Percentiles rank a stretch among this genome's conserved stretches.
Evolutionary conservation across 768 basidiomycete genomes (phyloP).

Genomic region (Mycena indigotica): DNA sequence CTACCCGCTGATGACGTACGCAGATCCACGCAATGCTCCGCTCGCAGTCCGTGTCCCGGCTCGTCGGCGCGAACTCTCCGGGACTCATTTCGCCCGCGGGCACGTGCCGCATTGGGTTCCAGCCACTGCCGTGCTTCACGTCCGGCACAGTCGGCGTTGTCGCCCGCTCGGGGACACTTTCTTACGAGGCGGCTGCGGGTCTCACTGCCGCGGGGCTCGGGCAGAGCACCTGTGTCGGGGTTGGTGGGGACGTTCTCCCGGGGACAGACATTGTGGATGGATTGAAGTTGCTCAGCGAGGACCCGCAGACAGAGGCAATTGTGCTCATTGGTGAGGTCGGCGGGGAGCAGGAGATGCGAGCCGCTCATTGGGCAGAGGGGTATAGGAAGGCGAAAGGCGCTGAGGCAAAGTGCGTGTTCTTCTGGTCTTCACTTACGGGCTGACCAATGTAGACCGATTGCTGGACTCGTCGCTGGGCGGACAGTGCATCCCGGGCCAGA

Average conservation of each 20-base stretch:
- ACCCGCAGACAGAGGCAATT: slow-evolving; percentile 14
- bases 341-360: slow-evolving; percentile 17
- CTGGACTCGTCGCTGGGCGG: slow-evolving; percentile 12
- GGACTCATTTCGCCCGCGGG: slow-evolving; percentile 18
- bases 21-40: slow-evolving; percentile 19
- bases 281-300: slow-evolving; percentile 10
- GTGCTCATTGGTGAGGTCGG: slow-evolving; percentile 18
- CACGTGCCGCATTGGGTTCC: slow-evolving; percentile 21
- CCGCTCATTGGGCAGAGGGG: slow-evolving; percentile 13
- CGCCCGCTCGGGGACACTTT: slow-evolving; percentile 17
- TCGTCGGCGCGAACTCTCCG: slow-evolving; percentile 19
- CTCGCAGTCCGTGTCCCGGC: slow-evolving; percentile 11
- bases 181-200: slow-evolving; percentile 18
- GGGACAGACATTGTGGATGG: slow-evolving; percentile 22
- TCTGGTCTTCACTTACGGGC: background rate
- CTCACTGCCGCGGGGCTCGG: slow-evolving; percentile 17
- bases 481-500: background rate
- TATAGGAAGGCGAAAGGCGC: background rate
- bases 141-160: slow-evolving; percentile 16
- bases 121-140: slow-evolving; percentile 14
- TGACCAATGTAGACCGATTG: slow-evolving; percentile 16
- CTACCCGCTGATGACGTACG: no score
- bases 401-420: background rate
- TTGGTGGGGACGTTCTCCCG: slow-evolving; percentile 18
- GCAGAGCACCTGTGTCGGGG: slow-evolving; percentile 22